These are phyloP conservation scores for Apiotrichum akiyoshidainum DNA, from an alignment of 1,284 basidiomycete species.

Conservation along the genomic window DNA sequence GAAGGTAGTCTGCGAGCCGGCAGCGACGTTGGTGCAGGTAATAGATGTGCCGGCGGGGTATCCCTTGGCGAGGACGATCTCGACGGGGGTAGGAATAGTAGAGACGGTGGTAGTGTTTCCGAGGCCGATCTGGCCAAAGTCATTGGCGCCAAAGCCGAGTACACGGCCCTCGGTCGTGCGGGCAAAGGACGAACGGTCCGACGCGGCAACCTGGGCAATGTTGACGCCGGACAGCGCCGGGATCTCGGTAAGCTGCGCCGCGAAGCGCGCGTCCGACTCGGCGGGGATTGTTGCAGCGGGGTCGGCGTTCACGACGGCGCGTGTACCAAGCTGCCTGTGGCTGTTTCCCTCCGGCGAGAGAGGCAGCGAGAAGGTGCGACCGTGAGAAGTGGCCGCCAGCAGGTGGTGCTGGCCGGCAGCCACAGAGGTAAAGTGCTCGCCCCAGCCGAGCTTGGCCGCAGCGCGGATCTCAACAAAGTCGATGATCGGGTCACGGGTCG, in stretches of 20 bases:
- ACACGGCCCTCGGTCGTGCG: slow-evolving; percentile 69
- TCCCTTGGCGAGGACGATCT: slow-evolving; percentile 63
- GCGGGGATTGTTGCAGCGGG: slow-evolving; percentile 6
- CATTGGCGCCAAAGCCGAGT: slow-evolving; percentile 85
- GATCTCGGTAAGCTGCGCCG: slow-evolving; percentile 72
- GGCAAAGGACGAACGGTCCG: slow-evolving; percentile 69
- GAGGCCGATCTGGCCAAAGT: slow-evolving; percentile 78
- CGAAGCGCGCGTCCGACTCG: slow-evolving; percentile 62
- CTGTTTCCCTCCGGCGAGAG: slow-evolving; percentile 73
- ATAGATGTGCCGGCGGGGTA: slow-evolving; percentile 59
- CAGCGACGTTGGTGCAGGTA: slow-evolving; percentile 64
- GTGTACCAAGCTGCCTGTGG: slow-evolving; percentile 76
- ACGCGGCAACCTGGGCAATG: slow-evolving; percentile 69
- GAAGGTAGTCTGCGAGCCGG: slow-evolving; percentile 61
- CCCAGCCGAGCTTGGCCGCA: slow-evolving; percentile 56
- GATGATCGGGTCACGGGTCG: slow-evolving; percentile 43
- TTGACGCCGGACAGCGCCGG: slow-evolving; percentile 67
- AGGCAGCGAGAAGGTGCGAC: slow-evolving; percentile 76
- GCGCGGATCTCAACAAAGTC: slow-evolving; percentile 52
- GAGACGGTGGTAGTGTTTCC: slow-evolving; percentile 67
- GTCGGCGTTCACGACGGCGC: too few relatives aligned
- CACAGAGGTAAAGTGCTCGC: slow-evolving; percentile 67
- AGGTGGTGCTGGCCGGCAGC: slow-evolving; percentile 76
- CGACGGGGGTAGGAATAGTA: slow-evolving; percentile 76
- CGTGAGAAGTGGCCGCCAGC: slow-evolving; percentile 75